Percentiles rank a stretch among this genome's conserved stretches.
Conservation (phyloP, 78 protist genomes). For the Capsaspora owczarzaki region DNA sequence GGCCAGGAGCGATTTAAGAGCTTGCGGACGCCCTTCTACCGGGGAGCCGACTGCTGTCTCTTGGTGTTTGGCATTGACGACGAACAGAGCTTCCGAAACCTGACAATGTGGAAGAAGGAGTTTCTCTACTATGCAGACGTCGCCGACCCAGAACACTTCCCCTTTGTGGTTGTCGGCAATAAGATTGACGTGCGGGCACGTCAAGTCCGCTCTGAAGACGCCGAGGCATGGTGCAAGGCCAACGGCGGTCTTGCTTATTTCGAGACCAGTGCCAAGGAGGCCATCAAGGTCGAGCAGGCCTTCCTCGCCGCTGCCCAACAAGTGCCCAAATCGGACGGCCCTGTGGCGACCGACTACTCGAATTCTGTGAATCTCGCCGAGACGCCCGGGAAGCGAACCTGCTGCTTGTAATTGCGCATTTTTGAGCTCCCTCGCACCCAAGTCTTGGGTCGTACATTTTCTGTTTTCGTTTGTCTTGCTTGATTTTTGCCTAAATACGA, state of each 20-base stretch:
- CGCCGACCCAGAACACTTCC: constrained; percentile 74
- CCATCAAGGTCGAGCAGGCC: constrained; percentile 97
- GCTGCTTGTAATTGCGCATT: too few species aligned
- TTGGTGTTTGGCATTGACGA: neutral
- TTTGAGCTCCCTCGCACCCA: too few species aligned
- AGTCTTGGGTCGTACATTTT: too few species aligned
- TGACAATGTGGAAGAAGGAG: neutral
- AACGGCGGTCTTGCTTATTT: constrained; percentile 90
- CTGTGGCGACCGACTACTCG: neutral
- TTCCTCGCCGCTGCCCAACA: constrained; percentile 38
- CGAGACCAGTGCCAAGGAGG: constrained; percentile 98
- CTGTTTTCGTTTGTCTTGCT: too few species aligned
- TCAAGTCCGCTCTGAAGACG: constrained; percentile 64
- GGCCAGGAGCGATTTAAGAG: constrained; percentile 63
- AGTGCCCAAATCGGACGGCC: neutral
- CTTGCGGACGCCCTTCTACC: constrained; percentile 34
- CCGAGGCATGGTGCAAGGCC: constrained; percentile 88
- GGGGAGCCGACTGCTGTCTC: constrained; percentile 5
- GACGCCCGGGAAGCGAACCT: neutral
- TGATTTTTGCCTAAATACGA: too few species aligned
- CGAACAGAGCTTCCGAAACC: neutral
- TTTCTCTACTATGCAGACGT: neutral
- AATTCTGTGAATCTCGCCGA: neutral
- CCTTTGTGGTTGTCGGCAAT: constrained; percentile 96
- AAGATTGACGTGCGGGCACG: constrained; percentile 89